Evolutionary conservation across 2,329 filamentous ascomycete species (phyloP).

Genomic region (Stemphylium beticola): DNA sequence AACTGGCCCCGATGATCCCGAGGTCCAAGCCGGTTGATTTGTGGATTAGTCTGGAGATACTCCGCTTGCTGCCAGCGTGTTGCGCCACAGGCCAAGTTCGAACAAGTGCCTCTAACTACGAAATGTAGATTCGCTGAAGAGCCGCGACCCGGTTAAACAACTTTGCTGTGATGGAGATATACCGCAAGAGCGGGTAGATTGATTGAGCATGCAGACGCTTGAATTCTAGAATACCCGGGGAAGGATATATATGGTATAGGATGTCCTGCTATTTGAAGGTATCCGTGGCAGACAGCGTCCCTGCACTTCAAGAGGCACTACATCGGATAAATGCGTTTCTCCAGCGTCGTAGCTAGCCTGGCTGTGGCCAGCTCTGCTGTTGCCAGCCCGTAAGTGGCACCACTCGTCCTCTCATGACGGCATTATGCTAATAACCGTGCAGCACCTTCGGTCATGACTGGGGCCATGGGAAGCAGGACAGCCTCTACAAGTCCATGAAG

Average conservation of each 20-base stretch:
- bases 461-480: constrained; percentile 17
- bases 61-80: constrained; percentile 12
- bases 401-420: background rate
- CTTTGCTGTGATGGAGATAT: constrained; percentile 3
- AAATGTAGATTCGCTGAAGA: constrained; percentile 9
- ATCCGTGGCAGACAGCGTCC: constrained; percentile 13
- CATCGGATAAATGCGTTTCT: constrained; percentile 33
- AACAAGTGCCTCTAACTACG: constrained; percentile 1
- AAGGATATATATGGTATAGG: constrained; percentile 20
- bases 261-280: background rate
- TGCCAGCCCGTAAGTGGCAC: constrained; percentile 24
- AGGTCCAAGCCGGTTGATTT: constrained; percentile 35
- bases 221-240: constrained; percentile 28
- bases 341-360: constrained; percentile 31
- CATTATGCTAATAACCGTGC: background rate
- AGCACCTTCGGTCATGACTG: constrained; percentile 13
- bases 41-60: constrained; percentile 21
- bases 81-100: constrained; percentile 5
- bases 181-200: constrained; percentile 18
- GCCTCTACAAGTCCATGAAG: constrained; percentile 34
- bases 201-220: constrained; percentile 17
- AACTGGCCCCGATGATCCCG: constrained; percentile 14
- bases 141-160: constrained; percentile 29
- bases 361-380: constrained; percentile 29
- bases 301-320: background rate